These are phyloP conservation scores for Apiospora malaysiana DNA, from an alignment of 2,329 filamentous ascomycete species.

Conservation along the genomic window DNA sequence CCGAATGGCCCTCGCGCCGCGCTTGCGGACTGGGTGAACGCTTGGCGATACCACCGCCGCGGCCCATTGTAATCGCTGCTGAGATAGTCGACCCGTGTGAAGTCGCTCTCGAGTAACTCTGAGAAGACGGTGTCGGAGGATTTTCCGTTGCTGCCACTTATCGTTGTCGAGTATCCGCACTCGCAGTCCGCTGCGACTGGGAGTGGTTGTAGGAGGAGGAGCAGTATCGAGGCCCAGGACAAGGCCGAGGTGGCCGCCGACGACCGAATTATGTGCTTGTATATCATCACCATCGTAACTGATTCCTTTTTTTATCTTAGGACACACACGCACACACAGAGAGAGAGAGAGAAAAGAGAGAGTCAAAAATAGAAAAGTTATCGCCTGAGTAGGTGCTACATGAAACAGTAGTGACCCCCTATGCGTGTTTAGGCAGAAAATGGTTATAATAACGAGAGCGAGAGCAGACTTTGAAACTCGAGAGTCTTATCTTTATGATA, in stretches of 20 bases:
- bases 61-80: constrained; percentile 41
- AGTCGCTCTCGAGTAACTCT: constrained; percentile 75
- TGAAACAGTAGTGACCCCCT: background rate
- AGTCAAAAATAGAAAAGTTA: background rate
- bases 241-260: background rate
- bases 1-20: constrained; percentile 68
- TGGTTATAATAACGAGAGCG: background rate
- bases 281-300: background rate
- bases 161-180: constrained; percentile 67
- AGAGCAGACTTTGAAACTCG: background rate
- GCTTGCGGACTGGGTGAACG: constrained; percentile 68
- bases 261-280: background rate
- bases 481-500: background rate
- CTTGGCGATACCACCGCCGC: constrained; percentile 65
- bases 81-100: constrained; percentile 58
- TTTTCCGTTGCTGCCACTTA: constrained; percentile 49
- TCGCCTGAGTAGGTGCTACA: background rate
- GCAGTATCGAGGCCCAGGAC: background rate
- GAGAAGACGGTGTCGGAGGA: constrained; percentile 59
- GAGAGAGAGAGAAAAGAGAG: background rate
- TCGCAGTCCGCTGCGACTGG: constrained; percentile 60
- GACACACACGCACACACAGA: too few relatives aligned
- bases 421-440: constrained; percentile 1
- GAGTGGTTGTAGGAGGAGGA: constrained; percentile 26
- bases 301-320: background rate